Conservation (phyloP, 257 asterid species). For the Buddleja alternifolia region DNA sequence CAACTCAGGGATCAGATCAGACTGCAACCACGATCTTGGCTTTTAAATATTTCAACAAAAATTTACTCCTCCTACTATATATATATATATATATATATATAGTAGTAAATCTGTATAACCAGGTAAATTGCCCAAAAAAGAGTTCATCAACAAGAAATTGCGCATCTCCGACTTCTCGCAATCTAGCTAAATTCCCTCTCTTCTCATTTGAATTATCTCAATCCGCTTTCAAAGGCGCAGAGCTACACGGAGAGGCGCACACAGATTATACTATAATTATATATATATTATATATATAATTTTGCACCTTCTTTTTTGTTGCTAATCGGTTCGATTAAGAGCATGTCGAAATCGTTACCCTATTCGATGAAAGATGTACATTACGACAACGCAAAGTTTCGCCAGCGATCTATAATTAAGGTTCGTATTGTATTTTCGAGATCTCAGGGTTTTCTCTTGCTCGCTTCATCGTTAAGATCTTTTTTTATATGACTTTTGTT, state of each 20-base stretch:
- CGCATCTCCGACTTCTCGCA: slow-evolving; percentile 24
- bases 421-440: slow-evolving; percentile 39
- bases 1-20: no score
- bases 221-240: slow-evolving; percentile 17
- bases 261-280: background rate
- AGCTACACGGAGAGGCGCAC: slow-evolving; percentile 27
- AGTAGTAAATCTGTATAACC: background rate
- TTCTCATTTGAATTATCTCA: slow-evolving; percentile 15
- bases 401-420: slow-evolving; percentile 75
- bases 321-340: slow-evolving; percentile 27
- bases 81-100: background rate
- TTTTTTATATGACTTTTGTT: background rate
- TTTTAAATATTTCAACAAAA: no score
- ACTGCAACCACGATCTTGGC: no score
- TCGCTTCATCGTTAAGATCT: background rate
- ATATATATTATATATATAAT: background rate
- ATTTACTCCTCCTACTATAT: no score
- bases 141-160: slow-evolving; percentile 19
- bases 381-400: slow-evolving; percentile 89
- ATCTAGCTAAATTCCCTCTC: slow-evolving; percentile 31
- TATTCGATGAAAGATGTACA: slow-evolving; percentile 80
- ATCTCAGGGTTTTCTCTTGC: slow-evolving; percentile 24
- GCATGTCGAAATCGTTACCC: slow-evolving; percentile 83
- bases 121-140: background rate
- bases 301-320: background rate